phyloP scores from a whole-genome alignment of 768 basidiomycete genomes.

The Auricularia heimuer region DNA sequence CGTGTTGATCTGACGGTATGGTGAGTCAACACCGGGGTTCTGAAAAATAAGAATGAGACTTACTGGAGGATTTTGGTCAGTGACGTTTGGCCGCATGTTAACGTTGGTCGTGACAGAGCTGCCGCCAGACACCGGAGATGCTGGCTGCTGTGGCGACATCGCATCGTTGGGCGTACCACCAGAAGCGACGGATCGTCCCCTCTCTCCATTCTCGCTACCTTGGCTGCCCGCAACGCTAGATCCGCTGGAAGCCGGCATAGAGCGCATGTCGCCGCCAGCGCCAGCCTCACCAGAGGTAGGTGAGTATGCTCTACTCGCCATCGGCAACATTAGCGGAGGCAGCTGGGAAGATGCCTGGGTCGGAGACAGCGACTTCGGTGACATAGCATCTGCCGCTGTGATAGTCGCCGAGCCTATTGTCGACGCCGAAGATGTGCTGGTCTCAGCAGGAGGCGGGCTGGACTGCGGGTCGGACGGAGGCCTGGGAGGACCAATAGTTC shows the following conservation, averaged over 20 bases:
- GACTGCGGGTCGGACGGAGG: not conserved
- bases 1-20: slow-evolving; percentile 67
- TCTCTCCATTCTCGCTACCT: slow-evolving; percentile 11
- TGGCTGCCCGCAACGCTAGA: slow-evolving; percentile 35
- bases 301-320: not conserved
- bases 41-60: slow-evolving; percentile 18
- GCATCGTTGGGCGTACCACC: slow-evolving; percentile 1
- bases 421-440: not conserved
- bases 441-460: not conserved
- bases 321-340: not conserved
- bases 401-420: not conserved
- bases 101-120: slow-evolving; percentile 26
- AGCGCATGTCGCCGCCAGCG: slow-evolving; percentile 4
- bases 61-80: slow-evolving; percentile 91
- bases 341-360: not conserved
- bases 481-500: not conserved
- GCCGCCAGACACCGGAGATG: slow-evolving; percentile 62
- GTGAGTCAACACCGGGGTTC: slow-evolving; percentile 5
- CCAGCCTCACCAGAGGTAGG: not conserved
- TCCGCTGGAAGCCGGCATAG: slow-evolving; percentile 28
- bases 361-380: not conserved
- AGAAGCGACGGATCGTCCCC: not conserved
- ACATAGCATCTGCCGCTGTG: not conserved
- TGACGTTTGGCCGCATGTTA: slow-evolving; percentile 19
- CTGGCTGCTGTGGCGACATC: slow-evolving; percentile 43